Conservation (phyloP, 305 asterid genomes). For the Plantago coronopus region DNA sequence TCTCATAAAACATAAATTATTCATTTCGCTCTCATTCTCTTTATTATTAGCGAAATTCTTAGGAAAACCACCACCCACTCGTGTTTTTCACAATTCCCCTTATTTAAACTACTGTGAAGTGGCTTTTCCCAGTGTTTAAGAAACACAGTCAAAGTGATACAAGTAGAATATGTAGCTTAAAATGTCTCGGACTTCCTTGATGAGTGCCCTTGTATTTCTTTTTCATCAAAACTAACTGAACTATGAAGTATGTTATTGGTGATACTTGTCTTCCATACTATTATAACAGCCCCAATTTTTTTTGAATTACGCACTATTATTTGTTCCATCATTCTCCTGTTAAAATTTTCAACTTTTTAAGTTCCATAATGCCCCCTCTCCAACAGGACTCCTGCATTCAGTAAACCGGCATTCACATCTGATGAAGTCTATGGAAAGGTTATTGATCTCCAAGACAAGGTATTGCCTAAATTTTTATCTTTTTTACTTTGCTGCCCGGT, state of each 20-base stretch:
- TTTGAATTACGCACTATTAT: background rate
- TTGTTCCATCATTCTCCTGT: conserved; percentile 5
- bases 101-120: too few relatives aligned
- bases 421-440: conserved; percentile 71
- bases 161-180: background rate
- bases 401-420: conserved; percentile 74
- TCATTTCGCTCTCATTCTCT: too few relatives aligned
- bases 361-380: conserved; percentile 17
- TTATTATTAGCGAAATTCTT: too few relatives aligned
- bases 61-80: too few relatives aligned
- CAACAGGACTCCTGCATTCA: conserved; percentile 61
- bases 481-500: background rate
- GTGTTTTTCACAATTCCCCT: too few relatives aligned
- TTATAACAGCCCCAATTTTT: background rate
- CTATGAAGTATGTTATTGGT: too few relatives aligned
- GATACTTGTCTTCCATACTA: too few relatives aligned
- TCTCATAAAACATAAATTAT: too few relatives aligned
- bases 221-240: too few relatives aligned
- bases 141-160: too few relatives aligned
- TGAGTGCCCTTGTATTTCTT: background rate
- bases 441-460: conserved; percentile 86
- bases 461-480: conserved; percentile 22
- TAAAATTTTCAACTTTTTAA: conserved; percentile 9
- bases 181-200: background rate
- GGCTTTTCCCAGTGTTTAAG: too few relatives aligned